These are phyloP conservation scores for Aethionema arabicum DNA, from an alignment of 345 rosid genomes.

Conservation along the genomic window DNA sequence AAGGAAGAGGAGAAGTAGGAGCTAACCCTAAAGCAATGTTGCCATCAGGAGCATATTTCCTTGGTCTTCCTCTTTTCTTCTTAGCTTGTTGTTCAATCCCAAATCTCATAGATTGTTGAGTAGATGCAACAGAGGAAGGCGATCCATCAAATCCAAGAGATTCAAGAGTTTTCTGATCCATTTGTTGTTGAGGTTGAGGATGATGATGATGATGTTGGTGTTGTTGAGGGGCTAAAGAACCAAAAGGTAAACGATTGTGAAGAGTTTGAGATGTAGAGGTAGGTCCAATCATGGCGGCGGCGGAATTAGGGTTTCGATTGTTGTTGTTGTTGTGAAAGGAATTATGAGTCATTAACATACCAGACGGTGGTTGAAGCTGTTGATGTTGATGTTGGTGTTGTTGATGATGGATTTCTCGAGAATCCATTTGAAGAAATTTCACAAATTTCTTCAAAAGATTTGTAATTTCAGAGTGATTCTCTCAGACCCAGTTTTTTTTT, in stretches of 20 bases:
- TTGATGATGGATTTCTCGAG: conserved; percentile 46
- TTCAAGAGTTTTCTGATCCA: conserved; percentile 43
- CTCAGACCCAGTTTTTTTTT: neutral
- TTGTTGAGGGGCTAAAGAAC: conserved; percentile 29
- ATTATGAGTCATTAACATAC: conserved; percentile 40
- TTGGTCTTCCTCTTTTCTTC: conserved; percentile 95
- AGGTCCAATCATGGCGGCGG: conserved; percentile 31
- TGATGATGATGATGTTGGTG: conserved; percentile 27
- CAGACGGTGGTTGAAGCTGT: conserved; percentile 29
- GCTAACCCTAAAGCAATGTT: conserved; percentile 84
- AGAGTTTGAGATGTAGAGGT: conserved; percentile 34
- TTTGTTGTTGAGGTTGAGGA: conserved; percentile 34
- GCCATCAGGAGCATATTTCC: conserved; percentile 85
- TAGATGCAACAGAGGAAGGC: conserved; percentile 45
- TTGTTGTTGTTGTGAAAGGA: conserved; percentile 32
- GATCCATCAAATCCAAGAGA: conserved; percentile 66
- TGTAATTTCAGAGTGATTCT: conserved; percentile 14
- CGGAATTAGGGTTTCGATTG: conserved; percentile 38
- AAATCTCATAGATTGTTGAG: conserved; percentile 34
- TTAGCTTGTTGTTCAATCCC: conserved; percentile 43
- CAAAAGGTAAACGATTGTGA: conserved; percentile 28
- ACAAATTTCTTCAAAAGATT: conserved; percentile 4
- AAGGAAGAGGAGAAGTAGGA: conserved; percentile 57
- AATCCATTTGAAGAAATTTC: conserved; percentile 46
- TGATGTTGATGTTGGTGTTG: conserved; percentile 19